Conservation (phyloP, 306 rosid species). For the Casuarina equisetifolia region DNA sequence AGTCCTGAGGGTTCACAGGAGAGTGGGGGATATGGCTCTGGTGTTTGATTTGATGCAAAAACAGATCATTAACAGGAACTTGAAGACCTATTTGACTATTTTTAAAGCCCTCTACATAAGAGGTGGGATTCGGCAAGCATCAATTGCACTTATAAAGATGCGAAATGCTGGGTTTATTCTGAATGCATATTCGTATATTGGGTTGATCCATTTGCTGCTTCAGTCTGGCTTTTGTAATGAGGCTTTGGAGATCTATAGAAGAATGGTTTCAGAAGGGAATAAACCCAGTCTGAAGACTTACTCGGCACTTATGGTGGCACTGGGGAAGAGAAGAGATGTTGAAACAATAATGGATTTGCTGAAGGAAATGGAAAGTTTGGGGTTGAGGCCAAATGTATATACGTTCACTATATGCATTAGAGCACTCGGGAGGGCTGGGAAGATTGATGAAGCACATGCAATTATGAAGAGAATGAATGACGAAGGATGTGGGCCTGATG, state of each 20-base stretch:
- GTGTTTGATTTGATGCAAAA: constrained; percentile 85
- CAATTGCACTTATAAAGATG: constrained; percentile 65
- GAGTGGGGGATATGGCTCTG: constrained; percentile 69
- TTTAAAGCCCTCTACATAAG: constrained; percentile 65
- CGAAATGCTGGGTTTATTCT: constrained; percentile 60
- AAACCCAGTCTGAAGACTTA: constrained; percentile 92
- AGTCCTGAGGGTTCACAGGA: constrained; percentile 48
- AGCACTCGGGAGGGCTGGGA: constrained; percentile 87
- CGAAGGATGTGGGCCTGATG: constrained; percentile 89
- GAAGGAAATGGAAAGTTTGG: constrained; percentile 79
- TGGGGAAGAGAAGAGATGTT: constrained; percentile 83
- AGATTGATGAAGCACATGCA: constrained; percentile 65
- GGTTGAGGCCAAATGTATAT: constrained; percentile 83
- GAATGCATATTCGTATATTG: constrained; percentile 91
- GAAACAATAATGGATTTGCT: constrained; percentile 65
- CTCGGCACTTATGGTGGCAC: constrained; percentile 87
- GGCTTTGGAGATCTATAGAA: constrained; percentile 75
- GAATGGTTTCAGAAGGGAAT: constrained; percentile 65
- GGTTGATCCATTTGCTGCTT: constrained; percentile 72
- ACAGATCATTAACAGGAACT: constrained; percentile 58
- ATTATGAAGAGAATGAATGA: constrained; percentile 80
- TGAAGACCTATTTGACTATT: constrained; percentile 62
- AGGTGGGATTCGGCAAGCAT: constrained; percentile 77
- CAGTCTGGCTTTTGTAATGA: constrained; percentile 67
- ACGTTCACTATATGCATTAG: constrained; percentile 92